Evolutionary conservation across 345 rosid genomes (phyloP), one percentile per base, ranked within the genome.

Genomic region (Dimocarpus longan): DNA sequence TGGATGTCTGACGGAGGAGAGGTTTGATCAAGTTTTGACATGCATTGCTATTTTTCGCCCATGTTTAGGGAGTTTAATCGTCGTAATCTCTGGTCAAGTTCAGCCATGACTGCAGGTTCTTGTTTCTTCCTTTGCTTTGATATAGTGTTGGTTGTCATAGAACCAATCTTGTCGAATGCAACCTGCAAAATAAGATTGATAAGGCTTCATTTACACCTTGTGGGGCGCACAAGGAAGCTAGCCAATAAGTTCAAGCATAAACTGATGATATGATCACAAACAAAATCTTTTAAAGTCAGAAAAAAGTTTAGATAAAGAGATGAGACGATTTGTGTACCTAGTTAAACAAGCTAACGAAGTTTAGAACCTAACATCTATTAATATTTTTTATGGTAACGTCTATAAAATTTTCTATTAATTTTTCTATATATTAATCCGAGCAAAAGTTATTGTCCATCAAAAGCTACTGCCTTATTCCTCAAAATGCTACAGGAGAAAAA

Each of bases 81-180:
- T 86, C 97, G 85, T 73, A 92, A 80, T 88, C 99, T 88, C 88
- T 91, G 93, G 82, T 93, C 98, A 24, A 97, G 95, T 86, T 97
- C 99, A 54, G 98, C 98, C 98, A 93, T 88, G 59, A 97, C 99
- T 16, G 98, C 98, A 1, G 98, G 91, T 83, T 97, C 98, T 83
- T 94, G 99, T 85, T 91, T 97, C 83, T 97, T 97, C 89, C 99
- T 87, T 83, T 94, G 91, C 88, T 97, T 97, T 1, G 98, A 97
- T 84, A 97, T 89, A 0, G 94, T 92, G 87, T 92, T 90, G n/a
- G 98, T 93, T 24, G 95, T 93, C 98, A 97, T 88, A 0, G 93
- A 93, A 46, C 99, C 97, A 1, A 94, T 87, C 79, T 92, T 91
- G 85, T 94, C 98, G 66, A 91, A 93, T 6, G 99, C 99, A 82